These are phyloP conservation scores for Pelargonium australe DNA, from an alignment of 441 rosid species.

Conservation along the genomic window DNA sequence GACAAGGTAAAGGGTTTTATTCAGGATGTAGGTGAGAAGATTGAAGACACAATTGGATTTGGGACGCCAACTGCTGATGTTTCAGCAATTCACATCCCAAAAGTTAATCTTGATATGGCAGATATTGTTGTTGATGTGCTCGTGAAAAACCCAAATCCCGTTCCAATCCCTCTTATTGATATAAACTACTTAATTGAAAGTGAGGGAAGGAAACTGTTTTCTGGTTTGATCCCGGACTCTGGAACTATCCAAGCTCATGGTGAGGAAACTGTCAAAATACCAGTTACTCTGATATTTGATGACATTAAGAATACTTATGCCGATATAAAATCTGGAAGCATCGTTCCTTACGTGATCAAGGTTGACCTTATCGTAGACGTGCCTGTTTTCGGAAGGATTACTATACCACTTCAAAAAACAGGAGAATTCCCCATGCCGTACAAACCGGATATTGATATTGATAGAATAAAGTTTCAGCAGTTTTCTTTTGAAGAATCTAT, in stretches of 20 bases:
- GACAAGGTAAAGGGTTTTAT: constrained; percentile 85
- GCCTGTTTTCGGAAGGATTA: constrained; percentile 75
- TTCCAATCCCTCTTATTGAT: constrained; percentile 82
- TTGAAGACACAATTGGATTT: constrained; percentile 74
- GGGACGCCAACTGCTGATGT: constrained; percentile 97
- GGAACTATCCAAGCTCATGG: constrained; percentile 87
- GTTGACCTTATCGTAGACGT: constrained; percentile 82
- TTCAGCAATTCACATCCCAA: constrained; percentile 57
- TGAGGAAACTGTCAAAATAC: constrained; percentile 87
- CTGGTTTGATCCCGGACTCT: constrained; percentile 88
- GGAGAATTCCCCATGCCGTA: constrained; percentile 94
- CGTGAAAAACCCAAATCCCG: constrained; percentile 78
- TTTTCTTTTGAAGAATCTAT: constrained; percentile 81
- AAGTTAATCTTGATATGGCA: constrained; percentile 70
- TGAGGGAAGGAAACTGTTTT: constrained; percentile 73
- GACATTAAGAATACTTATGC: constrained; percentile 70
- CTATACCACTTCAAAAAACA: constrained; percentile 74
- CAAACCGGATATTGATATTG: constrained; percentile 81
- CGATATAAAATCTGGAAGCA: constrained; percentile 77
- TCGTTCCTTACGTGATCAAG: constrained; percentile 76
- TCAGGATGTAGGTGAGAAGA: constrained; percentile 85
- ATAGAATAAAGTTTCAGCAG: constrained; percentile 65
- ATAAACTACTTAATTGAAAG: constrained; percentile 77
- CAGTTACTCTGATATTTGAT: constrained; percentile 64
- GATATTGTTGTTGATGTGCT: constrained; percentile 75